Evolutionary conservation across 2,329 filamentous ascomycete species (phyloP).

Genomic region (Fonsecaea nubica): DNA sequence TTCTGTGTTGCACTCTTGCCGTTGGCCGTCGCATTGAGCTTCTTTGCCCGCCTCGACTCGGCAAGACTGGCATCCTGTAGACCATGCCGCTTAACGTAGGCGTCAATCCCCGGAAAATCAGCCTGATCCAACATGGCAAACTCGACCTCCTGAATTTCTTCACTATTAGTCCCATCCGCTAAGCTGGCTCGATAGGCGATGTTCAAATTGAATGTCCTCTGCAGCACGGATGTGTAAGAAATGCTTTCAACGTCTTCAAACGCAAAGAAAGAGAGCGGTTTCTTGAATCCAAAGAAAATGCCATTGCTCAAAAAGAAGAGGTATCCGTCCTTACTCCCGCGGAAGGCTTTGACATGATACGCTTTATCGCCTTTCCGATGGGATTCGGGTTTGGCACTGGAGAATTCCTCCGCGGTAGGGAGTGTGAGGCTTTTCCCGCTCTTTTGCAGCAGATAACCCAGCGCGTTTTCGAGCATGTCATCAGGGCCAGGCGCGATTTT

Average conservation of each 20-base stretch:
- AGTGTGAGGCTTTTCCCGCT: constrained; percentile 58
- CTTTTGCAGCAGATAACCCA: constrained; percentile 58
- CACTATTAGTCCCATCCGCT: constrained; percentile 26
- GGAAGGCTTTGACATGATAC: constrained; percentile 68
- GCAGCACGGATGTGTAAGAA: constrained; percentile 68
- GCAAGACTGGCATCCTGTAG: constrained; percentile 70
- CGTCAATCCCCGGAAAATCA: constrained; percentile 67
- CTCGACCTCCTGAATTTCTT: constrained; percentile 62
- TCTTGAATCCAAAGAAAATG: constrained; percentile 70
- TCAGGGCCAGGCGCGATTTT: constrained; percentile 49
- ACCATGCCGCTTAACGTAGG: constrained; percentile 66
- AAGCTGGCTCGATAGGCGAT: constrained; percentile 49
- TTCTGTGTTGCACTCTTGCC: constrained; percentile 8
- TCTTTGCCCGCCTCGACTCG: constrained; percentile 65
- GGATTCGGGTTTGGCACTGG: constrained; percentile 64
- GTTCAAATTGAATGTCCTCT: constrained; percentile 71
- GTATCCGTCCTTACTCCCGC: constrained; percentile 71
- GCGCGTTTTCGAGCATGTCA: constrained; percentile 53
- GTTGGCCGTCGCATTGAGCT: constrained; percentile 52
- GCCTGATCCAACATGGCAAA: constrained; percentile 71
- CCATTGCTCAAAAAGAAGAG: constrained; percentile 68
- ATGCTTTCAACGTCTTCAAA: constrained; percentile 65
- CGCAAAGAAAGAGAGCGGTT: constrained; percentile 67
- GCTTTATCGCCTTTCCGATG: constrained; percentile 69
- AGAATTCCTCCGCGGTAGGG: constrained; percentile 64